These are phyloP conservation scores for Combretum micranthum DNA, from an alignment of 345 rosid species.

Conservation along the genomic window DNA sequence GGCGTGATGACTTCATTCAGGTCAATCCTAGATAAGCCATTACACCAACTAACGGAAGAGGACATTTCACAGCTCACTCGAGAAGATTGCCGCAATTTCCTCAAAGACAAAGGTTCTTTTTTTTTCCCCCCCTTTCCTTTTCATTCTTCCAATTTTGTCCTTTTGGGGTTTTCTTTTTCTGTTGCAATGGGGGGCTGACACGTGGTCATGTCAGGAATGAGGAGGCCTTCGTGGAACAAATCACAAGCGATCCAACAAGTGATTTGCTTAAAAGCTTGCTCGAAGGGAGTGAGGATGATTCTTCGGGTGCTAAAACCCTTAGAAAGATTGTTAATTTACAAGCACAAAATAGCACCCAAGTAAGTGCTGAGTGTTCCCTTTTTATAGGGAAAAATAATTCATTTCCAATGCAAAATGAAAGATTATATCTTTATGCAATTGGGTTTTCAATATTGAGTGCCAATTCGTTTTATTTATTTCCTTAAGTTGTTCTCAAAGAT, in stretches of 20 bases:
- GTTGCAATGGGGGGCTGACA: slow-evolving; percentile 34
- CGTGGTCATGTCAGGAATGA: slow-evolving; percentile 69
- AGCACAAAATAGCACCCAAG: too few species aligned
- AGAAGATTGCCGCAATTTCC: slow-evolving; percentile 89
- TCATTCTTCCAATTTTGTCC: not conserved
- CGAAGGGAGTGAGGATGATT: slow-evolving; percentile 59
- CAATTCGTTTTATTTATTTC: too few species aligned
- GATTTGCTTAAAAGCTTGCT: slow-evolving; percentile 74
- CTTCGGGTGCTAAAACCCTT: slow-evolving; percentile 63
- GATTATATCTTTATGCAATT: too few species aligned
- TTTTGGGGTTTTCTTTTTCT: not conserved
- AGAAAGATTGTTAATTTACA: slow-evolving; percentile 28
- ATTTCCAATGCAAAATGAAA: too few species aligned
- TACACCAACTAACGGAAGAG: slow-evolving; percentile 73
- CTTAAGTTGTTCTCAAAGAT: too few species aligned
- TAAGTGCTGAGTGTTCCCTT: too few species aligned
- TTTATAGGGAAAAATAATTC: too few species aligned
- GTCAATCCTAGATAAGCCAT: slow-evolving; percentile 73
- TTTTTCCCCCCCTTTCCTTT: too few species aligned
- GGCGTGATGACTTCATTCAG: slow-evolving; percentile 49
- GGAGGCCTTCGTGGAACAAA: slow-evolving; percentile 95
- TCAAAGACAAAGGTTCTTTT: slow-evolving; percentile 66
- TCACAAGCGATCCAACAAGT: slow-evolving; percentile 99
- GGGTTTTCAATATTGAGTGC: too few species aligned
- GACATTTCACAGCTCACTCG: slow-evolving; percentile 99